Base-by-base conservation (phyloP, 257 asterid species). In the Solanum tarapatanum region DNA sequence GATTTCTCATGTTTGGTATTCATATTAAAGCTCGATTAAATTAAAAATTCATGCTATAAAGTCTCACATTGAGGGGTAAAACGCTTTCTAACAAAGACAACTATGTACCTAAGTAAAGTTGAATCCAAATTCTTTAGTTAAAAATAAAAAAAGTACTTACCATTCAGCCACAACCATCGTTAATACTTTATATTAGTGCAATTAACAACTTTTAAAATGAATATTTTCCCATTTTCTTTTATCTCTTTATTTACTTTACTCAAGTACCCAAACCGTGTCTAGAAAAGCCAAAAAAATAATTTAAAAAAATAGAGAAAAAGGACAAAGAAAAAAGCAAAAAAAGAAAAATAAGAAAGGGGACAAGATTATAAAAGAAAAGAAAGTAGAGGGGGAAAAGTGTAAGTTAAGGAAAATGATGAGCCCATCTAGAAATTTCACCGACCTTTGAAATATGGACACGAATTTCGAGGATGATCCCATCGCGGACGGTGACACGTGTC, bases 371-470 rank as follows among this genome's bases (percentile, higher is more conserved):
- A 48, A 17, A 30, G 21, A 48, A 82, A 28, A 82, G 7, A 45
- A 8, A 17, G 1, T 9, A 9, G 3, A 28, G 43, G 70, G 85
- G 85, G 30, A 9, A 48, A 82, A 45, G 85, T 82, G 43, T 48
- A 82, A 82, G 7, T 48, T 48, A 82, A 86, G 87, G 68, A 10
- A 84, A 45, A 26, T 39, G 66, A 85, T 68, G 87, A 45, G 66
- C 51, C 19, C 79, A 70, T 41, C 21, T 3, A 85, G 36, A 45
- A 43, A 69, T 30, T 66, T 17, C 87, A 39, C 68, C 87, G 68
- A 68, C 76, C 30, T 26, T 41, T 85, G 19, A 16, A 21, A 0
- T 8, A 58, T 37, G 10, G 64, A 13, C 87, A 36, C 26, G 13
- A 68, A 72, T 1, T 26, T 85, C 68, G 82, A 68, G 64, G 87